phyloP scores from a whole-genome alignment of 2,329 filamentous ascomycete genomes.

The Diaporthe batatas region DNA sequence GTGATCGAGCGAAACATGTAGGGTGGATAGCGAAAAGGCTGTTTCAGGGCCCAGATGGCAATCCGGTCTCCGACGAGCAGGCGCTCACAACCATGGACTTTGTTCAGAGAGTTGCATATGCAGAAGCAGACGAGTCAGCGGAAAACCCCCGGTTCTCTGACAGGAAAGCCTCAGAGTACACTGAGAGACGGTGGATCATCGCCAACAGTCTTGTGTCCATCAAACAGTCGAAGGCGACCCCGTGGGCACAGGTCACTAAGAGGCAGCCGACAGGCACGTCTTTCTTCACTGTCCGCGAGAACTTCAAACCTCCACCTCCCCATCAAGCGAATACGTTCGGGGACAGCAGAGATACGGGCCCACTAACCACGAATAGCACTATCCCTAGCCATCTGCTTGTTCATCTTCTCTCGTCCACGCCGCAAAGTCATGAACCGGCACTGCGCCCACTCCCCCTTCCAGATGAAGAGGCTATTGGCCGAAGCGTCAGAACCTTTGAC shows the following conservation, averaged over 20 bases:
- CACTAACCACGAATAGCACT: constrained; percentile 69
- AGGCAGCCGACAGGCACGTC: constrained; percentile 78
- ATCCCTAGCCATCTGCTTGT: constrained; percentile 82
- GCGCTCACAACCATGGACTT: constrained; percentile 94
- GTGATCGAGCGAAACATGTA: constrained; percentile 86
- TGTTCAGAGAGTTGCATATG: constrained; percentile 89
- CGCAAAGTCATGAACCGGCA: constrained; percentile 67
- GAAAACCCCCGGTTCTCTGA: constrained; percentile 75
- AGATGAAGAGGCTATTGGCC: constrained; percentile 74
- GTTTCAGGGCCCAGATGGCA: constrained; percentile 81
- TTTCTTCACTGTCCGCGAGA: constrained; percentile 70
- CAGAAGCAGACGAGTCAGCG: constrained; percentile 83
- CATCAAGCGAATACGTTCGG: constrained; percentile 66
- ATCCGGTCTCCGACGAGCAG: constrained; percentile 87
- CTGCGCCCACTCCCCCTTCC: constrained; percentile 83
- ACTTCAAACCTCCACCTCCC: constrained; percentile 69
- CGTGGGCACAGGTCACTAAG: constrained; percentile 79
- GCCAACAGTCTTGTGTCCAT: constrained; percentile 82
- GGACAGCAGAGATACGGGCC: constrained; percentile 64
- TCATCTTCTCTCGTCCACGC: constrained; percentile 74
- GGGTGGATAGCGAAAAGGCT: constrained; percentile 92
- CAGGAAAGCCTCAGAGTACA: constrained; percentile 74
- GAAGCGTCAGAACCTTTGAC: constrained; percentile 87
- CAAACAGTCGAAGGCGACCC: constrained; percentile 75
- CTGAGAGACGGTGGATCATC: constrained; percentile 78